These are phyloP conservation scores for Exidia glandulosa DNA, from an alignment of 768 basidiomycete genomes.

Conservation along the genomic window DNA sequence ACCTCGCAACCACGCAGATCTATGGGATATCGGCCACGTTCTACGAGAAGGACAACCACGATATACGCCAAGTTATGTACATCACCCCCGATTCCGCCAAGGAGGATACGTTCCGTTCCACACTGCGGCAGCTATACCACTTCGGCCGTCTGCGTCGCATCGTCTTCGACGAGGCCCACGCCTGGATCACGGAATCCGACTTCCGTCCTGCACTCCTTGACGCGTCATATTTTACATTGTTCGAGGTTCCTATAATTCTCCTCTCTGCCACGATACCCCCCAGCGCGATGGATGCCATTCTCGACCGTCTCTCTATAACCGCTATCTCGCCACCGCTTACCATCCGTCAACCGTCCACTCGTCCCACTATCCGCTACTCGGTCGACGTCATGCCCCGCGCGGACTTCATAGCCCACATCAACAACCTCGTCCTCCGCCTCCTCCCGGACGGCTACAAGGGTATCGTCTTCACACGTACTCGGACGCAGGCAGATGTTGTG, in stretches of 20 bases:
- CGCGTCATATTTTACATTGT: background rate
- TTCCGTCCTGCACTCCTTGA: background rate
- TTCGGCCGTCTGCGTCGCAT: background rate
- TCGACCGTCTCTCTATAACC: background rate
- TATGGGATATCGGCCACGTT: too few relatives aligned
- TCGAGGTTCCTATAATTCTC: background rate
- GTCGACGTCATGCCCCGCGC: background rate
- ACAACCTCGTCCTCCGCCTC: background rate
- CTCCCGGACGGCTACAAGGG: background rate
- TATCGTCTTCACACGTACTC: background rate
- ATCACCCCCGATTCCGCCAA: too few relatives aligned
- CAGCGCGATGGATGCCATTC: background rate
- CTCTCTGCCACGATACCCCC: background rate
- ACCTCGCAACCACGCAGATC: too few relatives aligned
- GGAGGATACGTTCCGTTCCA: too few relatives aligned
- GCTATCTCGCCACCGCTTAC: background rate
- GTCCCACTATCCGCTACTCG: background rate
- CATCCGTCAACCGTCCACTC: background rate
- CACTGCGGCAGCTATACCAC: too few relatives aligned
- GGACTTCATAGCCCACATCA: background rate
- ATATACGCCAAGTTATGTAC: too few relatives aligned
- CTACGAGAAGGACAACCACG: too few relatives aligned
- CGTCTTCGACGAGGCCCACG: background rate
- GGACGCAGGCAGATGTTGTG: background rate
- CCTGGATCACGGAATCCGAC: background rate